Evolutionary conservation across 2,329 filamentous ascomycete genomes (phyloP).

Genomic region (Ceratocystis lukuohia): DNA sequence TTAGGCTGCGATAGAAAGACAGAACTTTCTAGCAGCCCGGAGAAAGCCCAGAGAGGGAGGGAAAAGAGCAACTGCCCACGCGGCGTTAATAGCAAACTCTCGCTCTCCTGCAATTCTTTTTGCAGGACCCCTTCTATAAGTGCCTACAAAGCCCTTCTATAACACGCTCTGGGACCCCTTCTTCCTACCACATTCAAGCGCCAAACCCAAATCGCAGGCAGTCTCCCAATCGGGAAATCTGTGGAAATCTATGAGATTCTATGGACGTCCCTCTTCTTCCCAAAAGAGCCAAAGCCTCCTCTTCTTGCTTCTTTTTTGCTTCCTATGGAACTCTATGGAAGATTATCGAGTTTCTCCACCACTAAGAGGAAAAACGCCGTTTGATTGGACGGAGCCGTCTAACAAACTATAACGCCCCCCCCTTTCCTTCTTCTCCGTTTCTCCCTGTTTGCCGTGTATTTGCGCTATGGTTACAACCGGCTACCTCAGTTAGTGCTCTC

Average conservation of each 20-base stretch:
- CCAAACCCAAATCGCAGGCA: background rate
- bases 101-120: background rate
- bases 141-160: background rate
- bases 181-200: background rate
- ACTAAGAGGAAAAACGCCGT: background rate
- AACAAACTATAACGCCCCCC: background rate
- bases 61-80: background rate
- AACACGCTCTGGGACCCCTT: background rate
- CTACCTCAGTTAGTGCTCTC: background rate
- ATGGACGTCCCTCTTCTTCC: background rate
- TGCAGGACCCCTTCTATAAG: background rate
- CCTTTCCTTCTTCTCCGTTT: background rate
- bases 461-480: background rate
- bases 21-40: background rate
- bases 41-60: background rate
- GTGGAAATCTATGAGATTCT: conserved; percentile 7
- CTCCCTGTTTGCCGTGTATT: background rate
- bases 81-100: background rate
- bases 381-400: background rate
- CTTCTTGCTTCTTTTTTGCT: background rate
- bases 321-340: background rate
- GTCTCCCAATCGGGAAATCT: background rate
- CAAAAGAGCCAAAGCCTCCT: conserved; percentile 5
- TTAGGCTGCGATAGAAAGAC: background rate
- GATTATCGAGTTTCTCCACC: background rate